Evolutionary conservation across 1,139 yeast genomes (phyloP), one percentile per base, ranked within the genome.

Genomic region (Nematodospora anomalae): DNA sequence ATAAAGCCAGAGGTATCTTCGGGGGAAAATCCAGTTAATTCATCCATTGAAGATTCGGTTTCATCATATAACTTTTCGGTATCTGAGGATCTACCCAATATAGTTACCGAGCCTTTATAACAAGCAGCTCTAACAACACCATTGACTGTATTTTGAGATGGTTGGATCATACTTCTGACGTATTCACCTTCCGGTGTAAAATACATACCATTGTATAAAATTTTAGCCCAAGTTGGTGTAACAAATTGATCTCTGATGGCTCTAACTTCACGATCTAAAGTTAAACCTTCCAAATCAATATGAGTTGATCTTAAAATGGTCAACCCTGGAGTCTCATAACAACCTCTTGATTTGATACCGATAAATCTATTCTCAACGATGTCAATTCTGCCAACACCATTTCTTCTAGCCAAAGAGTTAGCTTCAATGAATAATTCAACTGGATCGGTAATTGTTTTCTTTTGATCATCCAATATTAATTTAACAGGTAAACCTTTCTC

Each of bases 331-430:
- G 97, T 95, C 72, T 92, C 98, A 72, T 92, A 92, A 75, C 98
- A 92, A 42, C 98, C 98, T 76, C 98, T 87, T 49, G 97, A 90
- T 71, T 92, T 92, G 67, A 92, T 86, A 65, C 97, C 97, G 59
- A 92, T 92, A 67, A 92, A 92, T 76, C 98, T 87, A 77, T 92
- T 89, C 74, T 92, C 98, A 51, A 92, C 98, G 59, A 92, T 92
- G 69, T 92, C 98, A 62, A 92, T 85, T 78, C 98, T 88, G 64
- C 98, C 98, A 47, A 92, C 96, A 74, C 98, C 98, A 64, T 92
- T 89, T 76, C 97, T 88, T 79, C 98, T 90, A 42, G 97, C 98
- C 58, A 92, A 76, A 53, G 88, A 81, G 66, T 94, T 90, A 47
- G 96, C 97, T 51, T 89, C 86, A 52, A 86, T 69, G 78, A 92